phyloP scores from a whole-genome alignment of 768 basidiomycete genomes.

The Tricholoma bakamatsutake region DNA sequence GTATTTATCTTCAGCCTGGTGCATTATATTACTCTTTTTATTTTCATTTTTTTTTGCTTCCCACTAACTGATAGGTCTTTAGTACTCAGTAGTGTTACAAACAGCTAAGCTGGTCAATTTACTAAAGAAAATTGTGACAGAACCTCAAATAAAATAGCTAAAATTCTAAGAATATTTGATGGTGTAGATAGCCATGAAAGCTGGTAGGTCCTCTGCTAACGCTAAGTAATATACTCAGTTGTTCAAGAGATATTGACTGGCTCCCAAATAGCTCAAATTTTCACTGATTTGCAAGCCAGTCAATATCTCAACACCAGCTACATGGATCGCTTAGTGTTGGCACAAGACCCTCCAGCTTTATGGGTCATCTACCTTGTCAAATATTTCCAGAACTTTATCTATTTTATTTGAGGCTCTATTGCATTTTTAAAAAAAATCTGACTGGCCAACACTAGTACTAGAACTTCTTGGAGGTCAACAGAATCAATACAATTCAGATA shows the following conservation, averaged over 20 bases:
- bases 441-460: not conserved
- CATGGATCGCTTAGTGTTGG: too few relatives aligned
- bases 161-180: not conserved
- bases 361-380: not conserved
- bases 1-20: not conserved
- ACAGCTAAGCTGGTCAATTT: not conserved
- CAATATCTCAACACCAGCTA: too few relatives aligned
- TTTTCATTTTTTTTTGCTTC: not conserved
- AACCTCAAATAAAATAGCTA: not conserved
- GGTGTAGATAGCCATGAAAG: not conserved
- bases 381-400: not conserved
- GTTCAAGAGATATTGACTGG: too few relatives aligned
- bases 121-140: not conserved
- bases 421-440: not conserved
- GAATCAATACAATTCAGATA: not conserved
- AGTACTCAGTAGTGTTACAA: not conserved
- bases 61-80: not conserved
- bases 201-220: not conserved
- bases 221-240: not conserved
- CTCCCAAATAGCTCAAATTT: too few relatives aligned
- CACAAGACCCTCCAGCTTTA: not conserved
- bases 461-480: not conserved
- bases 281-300: too few relatives aligned
- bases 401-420: not conserved
- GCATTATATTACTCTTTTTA: not conserved